Base-by-base conservation (phyloP, 192 early-diverging fungal genomes). In the Backusella australiensis region DNA sequence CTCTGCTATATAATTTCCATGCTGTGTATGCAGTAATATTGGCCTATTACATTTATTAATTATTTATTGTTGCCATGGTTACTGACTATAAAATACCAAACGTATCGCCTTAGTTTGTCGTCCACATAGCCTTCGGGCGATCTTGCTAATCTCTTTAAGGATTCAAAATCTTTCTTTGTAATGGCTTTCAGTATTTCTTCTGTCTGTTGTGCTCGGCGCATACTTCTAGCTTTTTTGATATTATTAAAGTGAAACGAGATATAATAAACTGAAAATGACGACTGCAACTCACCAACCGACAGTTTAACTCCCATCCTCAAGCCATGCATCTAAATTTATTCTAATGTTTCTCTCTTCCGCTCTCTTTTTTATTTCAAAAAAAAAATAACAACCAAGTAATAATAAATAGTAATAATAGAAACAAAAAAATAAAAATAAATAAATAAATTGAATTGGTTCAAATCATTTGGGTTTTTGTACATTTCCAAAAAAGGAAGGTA, bases 1-100 rank as follows among this genome's bases (percentile, higher is more conserved):
- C 38, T 83, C 82, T 52, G 75, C 78, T 15, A 83, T 38, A 72
- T 80, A 83, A 21, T 49, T 41, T 34, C 82, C 82, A 69, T 83
- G 73, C 38, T 80, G 72, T 23, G 82, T 80, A 42, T 78, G 82
- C 23, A 83, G 34, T 69, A 83, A 66, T 21, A 83, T 77, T 21
- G 82, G 82, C 82, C 82, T 83, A 67, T n/a, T 46, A 21, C 29
- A 32, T 35, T 36, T 36, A 41, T 19, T 34, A 46, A 32, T 49
- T 34, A 69, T 39, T 34, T 21, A 74, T 21, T 49, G 6, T 29
- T 49, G 42, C 29, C 21, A 52, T 65, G 34, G 21, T 38, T 44
- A 36, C n/a, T 49, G 4, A 15, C 67, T 7, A 9, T 34, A 63
- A 11, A 12, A 38, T 81, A 81, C 80, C 80, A 81, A 46, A 76